Percentiles rank a stretch among this genome's conserved stretches.
Conservation (phyloP, 768 basidiomycete genomes). For the Pleurotus eryngii region DNA sequence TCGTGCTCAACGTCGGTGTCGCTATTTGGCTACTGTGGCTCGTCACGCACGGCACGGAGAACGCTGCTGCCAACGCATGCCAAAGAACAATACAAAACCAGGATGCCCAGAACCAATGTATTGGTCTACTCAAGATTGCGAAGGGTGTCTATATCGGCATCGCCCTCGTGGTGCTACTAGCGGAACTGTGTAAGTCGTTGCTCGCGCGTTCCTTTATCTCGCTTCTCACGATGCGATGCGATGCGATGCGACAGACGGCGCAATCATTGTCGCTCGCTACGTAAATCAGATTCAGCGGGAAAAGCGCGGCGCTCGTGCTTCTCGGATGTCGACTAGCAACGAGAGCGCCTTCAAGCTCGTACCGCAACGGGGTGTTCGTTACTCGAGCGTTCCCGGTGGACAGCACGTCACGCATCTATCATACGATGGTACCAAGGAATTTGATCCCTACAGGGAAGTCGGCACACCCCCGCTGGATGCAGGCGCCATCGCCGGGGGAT, state of each 20-base stretch:
- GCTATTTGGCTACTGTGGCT: conserved; percentile 49
- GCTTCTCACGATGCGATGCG: background rate
- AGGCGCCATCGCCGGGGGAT: conserved; percentile 1
- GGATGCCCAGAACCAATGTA: conserved; percentile 42
- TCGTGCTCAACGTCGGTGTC: conserved; percentile 50
- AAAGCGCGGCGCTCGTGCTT: conserved; percentile 39
- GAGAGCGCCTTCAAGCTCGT: conserved; percentile 31
- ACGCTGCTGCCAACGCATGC: conserved; percentile 43
- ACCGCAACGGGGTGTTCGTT: conserved; percentile 19
- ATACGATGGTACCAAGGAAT: conserved; percentile 22
- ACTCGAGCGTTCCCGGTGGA: conserved; percentile 21
- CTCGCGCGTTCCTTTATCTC: background rate
- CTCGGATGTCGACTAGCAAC: conserved; percentile 30
- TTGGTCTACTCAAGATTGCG: conserved; percentile 35
- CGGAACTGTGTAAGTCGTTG: conserved; percentile 53
- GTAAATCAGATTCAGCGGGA: conserved; percentile 48
- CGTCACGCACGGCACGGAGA: conserved; percentile 42
- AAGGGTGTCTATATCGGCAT: conserved; percentile 45
- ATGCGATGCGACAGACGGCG: conserved; percentile 39
- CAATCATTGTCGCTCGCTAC: conserved; percentile 51
- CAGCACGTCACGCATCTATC: conserved; percentile 5
- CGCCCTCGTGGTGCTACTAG: conserved; percentile 39
- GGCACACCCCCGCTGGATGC: conserved; percentile 7
- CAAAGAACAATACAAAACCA: conserved; percentile 37
- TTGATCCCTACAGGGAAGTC: conserved; percentile 38